Conservation (phyloP, 2,329 filamentous ascomycete genomes). For the Cladosporium colombiae region DNA sequence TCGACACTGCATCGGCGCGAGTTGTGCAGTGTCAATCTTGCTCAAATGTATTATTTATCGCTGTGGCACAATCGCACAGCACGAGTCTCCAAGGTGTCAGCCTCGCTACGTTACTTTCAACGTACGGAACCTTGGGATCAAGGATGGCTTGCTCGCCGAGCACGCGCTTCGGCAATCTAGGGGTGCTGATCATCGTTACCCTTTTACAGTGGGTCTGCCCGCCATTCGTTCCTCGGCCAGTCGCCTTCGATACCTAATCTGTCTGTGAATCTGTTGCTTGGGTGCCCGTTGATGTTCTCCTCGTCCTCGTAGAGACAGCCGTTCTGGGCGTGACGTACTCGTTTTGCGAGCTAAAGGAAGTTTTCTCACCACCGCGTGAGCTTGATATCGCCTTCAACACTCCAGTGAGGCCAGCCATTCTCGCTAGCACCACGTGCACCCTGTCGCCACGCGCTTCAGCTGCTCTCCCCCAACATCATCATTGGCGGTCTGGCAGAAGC, state of each 20-base stretch:
- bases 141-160: slow-evolving; percentile 6
- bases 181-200: slow-evolving; percentile 7
- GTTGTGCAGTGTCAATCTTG: not conserved
- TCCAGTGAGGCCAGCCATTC: not conserved
- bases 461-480: not conserved
- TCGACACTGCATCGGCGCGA: not conserved
- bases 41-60: not conserved
- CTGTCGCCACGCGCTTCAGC: not conserved
- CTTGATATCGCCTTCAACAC: not conserved
- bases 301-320: not conserved
- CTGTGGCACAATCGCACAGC: not conserved
- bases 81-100: not conserved
- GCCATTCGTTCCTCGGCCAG: slow-evolving; percentile 5
- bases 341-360: not conserved
- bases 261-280: not conserved
- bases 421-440: not conserved
- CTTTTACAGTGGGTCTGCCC: slow-evolving; percentile 17
- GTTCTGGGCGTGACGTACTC: not conserved
- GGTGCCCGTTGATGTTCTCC: not conserved
- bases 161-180: slow-evolving; percentile 13
- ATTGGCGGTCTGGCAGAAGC: not conserved
- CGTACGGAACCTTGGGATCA: not conserved
- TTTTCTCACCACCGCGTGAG: not conserved
- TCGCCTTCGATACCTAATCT: slow-evolving; percentile 5
- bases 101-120: slow-evolving; percentile 1